These are phyloP conservation scores for Calocybe gambosa DNA, from an alignment of 1,284 basidiomycete genomes.

Conservation along the genomic window DNA sequence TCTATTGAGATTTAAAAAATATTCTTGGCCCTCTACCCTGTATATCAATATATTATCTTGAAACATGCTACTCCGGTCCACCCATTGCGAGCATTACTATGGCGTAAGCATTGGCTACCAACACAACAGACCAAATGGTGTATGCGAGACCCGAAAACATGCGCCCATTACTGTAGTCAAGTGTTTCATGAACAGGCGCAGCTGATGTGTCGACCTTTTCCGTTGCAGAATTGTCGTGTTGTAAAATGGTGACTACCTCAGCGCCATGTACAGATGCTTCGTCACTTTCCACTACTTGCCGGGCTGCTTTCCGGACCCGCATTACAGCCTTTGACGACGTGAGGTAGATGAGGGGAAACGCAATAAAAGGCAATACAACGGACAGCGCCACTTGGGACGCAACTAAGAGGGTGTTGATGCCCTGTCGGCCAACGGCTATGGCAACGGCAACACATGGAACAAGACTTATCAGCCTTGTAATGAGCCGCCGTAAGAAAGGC, in stretches of 20 bases:
- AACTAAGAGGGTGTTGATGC: slow-evolving; percentile 70
- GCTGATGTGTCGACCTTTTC: slow-evolving; percentile 9
- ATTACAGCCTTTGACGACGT: slow-evolving; percentile 56
- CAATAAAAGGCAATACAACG: slow-evolving; percentile 73
- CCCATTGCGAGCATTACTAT: slow-evolving; percentile 40
- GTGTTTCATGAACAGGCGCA: slow-evolving; percentile 1
- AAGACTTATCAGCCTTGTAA: slow-evolving; percentile 71
- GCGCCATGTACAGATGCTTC: not conserved
- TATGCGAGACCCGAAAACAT: slow-evolving; percentile 45
- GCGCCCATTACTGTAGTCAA: slow-evolving; percentile 12
- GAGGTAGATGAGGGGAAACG: slow-evolving; percentile 62
- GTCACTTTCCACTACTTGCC: slow-evolving; percentile 4
- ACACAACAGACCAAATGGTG: slow-evolving; percentile 48
- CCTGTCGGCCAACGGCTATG: slow-evolving; percentile 55
- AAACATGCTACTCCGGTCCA: slow-evolving; percentile 3
- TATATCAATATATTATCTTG: slow-evolving; percentile 1
- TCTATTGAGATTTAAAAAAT: too few relatives aligned
- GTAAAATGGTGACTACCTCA: not conserved
- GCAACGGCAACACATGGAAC: slow-evolving; percentile 72
- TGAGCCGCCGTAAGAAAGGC: slow-evolving; percentile 64
- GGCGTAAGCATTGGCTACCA: slow-evolving; percentile 59
- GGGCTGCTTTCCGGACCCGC: slow-evolving; percentile 27
- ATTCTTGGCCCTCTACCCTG: not conserved
- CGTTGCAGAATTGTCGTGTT: slow-evolving; percentile 6
- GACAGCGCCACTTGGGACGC: slow-evolving; percentile 74